Conservation (phyloP, 352 stramenopile genomes). For the Globisporangium yorkense region DNA sequence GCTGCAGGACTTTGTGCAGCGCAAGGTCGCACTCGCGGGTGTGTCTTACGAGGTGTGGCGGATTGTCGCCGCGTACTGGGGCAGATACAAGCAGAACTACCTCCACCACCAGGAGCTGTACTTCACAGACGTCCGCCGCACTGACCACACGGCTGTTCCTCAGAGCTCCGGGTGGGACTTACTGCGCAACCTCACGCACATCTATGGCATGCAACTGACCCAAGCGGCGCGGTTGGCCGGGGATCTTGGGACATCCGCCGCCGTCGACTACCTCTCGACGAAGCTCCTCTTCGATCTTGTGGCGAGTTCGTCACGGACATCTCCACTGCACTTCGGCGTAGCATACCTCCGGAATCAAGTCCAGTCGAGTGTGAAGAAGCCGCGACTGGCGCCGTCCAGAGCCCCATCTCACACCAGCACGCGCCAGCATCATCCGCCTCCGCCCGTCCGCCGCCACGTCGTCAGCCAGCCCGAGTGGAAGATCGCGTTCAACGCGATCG, state of each 20-base stretch:
- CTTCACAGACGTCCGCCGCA: constrained; percentile 26
- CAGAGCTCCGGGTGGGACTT: constrained; percentile 27
- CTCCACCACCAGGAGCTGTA: constrained; percentile 60
- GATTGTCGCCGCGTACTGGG: constrained; percentile 54
- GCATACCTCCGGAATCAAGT: constrained; percentile 23
- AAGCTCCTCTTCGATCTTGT: constrained; percentile 20
- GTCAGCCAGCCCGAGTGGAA: constrained; percentile 60
- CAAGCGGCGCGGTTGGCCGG: constrained; percentile 24
- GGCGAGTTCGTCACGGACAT: constrained; percentile 18
- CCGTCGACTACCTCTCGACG: constrained; percentile 13
- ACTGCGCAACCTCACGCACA: constrained; percentile 29
- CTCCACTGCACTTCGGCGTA: constrained; percentile 29
- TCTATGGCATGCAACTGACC: constrained; percentile 47
- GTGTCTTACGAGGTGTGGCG: constrained; percentile 54
- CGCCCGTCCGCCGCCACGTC: constrained; percentile 20
- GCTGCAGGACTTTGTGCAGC: constrained; percentile 29
- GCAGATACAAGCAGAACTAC: constrained; percentile 51
- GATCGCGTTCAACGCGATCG: constrained; percentile 53
- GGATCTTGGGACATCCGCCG: constrained; percentile 1
- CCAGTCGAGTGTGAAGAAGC: neutral
- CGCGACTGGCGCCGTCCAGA: neutral
- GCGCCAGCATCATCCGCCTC: neutral
- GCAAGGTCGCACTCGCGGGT: constrained; percentile 28
- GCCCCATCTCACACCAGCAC: neutral
- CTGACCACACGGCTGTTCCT: neutral